These are phyloP conservation scores for Psilocybe tampanensis DNA, from an alignment of 768 basidiomycete genomes.

Conservation along the genomic window DNA sequence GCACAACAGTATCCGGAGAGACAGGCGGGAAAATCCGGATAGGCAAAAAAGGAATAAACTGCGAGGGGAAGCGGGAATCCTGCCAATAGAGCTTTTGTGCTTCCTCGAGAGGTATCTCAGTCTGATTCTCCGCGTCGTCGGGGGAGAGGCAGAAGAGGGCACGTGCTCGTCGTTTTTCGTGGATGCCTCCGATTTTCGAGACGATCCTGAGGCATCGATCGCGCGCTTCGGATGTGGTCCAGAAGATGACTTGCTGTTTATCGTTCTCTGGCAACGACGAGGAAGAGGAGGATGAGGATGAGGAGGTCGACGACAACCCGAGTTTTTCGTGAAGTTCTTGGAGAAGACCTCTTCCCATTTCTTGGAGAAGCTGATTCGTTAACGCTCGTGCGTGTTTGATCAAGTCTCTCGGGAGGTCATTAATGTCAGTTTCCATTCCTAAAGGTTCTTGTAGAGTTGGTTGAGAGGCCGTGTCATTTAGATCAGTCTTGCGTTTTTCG, in stretches of 20 bases:
- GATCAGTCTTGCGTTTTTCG: conserved; percentile 8
- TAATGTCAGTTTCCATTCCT: conserved; percentile 27
- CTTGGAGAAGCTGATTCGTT: conserved; percentile 71
- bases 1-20: neutral
- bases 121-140: neutral
- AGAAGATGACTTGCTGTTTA: conserved; percentile 55
- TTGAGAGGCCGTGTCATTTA: neutral
- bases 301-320: neutral
- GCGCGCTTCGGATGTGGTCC: conserved; percentile 80
- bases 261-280: neutral
- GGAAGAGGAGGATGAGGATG: too few species aligned
- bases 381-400: conserved; percentile 70
- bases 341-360: conserved; percentile 65
- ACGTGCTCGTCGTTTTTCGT: conserved; percentile 63
- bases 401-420: conserved; percentile 37
- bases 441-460: neutral
- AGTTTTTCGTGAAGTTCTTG: conserved; percentile 62
- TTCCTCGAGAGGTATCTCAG: conserved; percentile 21
- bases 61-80: conserved; percentile 54
- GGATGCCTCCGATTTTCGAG: conserved; percentile 73
- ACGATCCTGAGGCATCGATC: conserved; percentile 77
- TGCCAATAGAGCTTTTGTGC: conserved; percentile 60
- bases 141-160: conserved; percentile 52
- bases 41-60: conserved; percentile 61
- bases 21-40: conserved; percentile 50